phyloP scores from a whole-genome alignment of 805 yeast species.

The Wickerhamomyces sydowiorum region DNA sequence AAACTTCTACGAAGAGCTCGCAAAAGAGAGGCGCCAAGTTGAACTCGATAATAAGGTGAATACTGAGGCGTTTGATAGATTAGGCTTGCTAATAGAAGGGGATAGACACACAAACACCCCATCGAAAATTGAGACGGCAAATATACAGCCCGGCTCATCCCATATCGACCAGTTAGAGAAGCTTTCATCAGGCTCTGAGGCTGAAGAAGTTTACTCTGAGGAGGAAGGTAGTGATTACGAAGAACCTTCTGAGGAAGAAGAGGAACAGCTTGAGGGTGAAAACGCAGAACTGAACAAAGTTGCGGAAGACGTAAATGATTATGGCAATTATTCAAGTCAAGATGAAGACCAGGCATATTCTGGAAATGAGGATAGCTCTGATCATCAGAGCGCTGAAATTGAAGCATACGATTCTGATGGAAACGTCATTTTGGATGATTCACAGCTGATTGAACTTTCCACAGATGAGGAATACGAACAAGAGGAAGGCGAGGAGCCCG shows the following conservation, averaged over 20 bases:
- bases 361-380: too few species aligned
- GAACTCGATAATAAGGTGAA: conserved; percentile 18
- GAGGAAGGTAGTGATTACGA: conserved; percentile 1
- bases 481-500: too few species aligned
- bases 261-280: neutral
- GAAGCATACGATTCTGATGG: too few species aligned
- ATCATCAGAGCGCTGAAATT: too few species aligned
- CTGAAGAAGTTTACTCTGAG: conserved; percentile 22
- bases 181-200: conserved; percentile 8
- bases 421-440: too few species aligned
- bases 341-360: too few species aligned
- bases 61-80: conserved; percentile 20
- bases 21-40: conserved; percentile 21
- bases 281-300: neutral
- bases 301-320: too few species aligned
- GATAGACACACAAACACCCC: neutral
- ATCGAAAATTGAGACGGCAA: too few species aligned
- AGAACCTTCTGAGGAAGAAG: conserved; percentile 7
- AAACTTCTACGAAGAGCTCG: conserved; percentile 28
- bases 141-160: neutral
- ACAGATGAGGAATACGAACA: conserved; percentile 7
- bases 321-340: too few species aligned
- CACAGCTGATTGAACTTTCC: too few species aligned
- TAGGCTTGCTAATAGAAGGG: conserved; percentile 10
- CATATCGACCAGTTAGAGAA: neutral